Conservation (phyloP, 768 basidiomycete species). For the Auriscalpium vulgare region DNA sequence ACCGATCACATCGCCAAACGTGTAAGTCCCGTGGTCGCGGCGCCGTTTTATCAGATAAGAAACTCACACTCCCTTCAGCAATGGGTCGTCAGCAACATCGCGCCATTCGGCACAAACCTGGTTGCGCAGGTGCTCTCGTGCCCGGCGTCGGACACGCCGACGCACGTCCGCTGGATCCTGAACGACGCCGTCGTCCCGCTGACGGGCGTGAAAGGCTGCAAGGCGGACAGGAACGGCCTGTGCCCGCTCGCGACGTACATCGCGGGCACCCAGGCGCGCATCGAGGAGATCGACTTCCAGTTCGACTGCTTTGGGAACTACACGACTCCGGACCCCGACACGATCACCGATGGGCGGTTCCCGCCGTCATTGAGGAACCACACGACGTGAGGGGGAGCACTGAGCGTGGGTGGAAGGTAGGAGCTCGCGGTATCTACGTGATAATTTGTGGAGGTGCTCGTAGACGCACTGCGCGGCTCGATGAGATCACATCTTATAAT, state of each 20-base stretch:
- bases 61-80: neutral
- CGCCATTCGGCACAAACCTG: constrained; percentile 42
- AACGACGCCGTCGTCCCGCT: constrained; percentile 44
- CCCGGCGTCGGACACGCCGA: constrained; percentile 18
- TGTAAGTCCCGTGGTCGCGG: constrained; percentile 10
- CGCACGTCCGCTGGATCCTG: constrained; percentile 36
- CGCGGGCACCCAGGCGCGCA: constrained; percentile 27
- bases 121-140: constrained; percentile 39
- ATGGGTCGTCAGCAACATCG: constrained; percentile 34
- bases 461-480: too few species aligned
- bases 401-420: too few species aligned
- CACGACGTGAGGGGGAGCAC: neutral
- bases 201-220: constrained; percentile 35
- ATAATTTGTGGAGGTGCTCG: too few species aligned
- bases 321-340: constrained; percentile 32
- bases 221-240: constrained; percentile 32
- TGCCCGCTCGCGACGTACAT: constrained; percentile 34
- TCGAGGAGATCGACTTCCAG: constrained; percentile 32
- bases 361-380: neutral
- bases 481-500: too few species aligned
- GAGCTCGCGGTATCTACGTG: too few species aligned
- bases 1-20: constrained; percentile 27
- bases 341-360: constrained; percentile 29
- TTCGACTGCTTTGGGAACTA: constrained; percentile 40
- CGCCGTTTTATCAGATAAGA: neutral